A percentile compares a stretch with the other conserved stretches of the same genome.
Evolutionary conservation across 2,329 filamentous ascomycete species (phyloP).

Genomic region (Cercospora sp.): DNA sequence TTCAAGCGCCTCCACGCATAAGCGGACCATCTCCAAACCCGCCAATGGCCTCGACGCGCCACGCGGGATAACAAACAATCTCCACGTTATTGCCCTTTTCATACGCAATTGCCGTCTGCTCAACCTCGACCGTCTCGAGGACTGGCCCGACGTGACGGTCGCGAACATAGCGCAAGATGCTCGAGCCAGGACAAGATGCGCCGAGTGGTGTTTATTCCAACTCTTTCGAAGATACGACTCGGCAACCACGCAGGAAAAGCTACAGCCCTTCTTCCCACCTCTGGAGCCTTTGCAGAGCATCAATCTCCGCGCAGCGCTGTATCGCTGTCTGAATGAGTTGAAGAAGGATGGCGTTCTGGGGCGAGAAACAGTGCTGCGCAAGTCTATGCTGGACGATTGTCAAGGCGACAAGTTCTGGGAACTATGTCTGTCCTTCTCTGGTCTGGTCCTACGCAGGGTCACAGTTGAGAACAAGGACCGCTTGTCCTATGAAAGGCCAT

Average conservation of each 20-base stretch:
- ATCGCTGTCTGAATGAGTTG: constrained; percentile 75
- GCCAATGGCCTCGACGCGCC: constrained; percentile 2
- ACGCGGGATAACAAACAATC: constrained; percentile 4
- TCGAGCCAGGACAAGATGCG: constrained; percentile 75
- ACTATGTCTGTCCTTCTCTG: constrained; percentile 78
- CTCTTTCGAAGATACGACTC: constrained; percentile 83
- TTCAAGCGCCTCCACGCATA: constrained; percentile 17
- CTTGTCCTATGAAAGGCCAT: constrained; percentile 25
- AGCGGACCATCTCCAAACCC: constrained; percentile 23
- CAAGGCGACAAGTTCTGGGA: constrained; percentile 89
- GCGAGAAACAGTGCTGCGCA: constrained; percentile 76
- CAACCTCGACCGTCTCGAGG: constrained; percentile 70
- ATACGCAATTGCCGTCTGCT: constrained; percentile 81
- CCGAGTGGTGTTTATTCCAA: constrained; percentile 90
- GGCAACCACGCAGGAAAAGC: constrained; percentile 73
- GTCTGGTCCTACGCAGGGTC: constrained; percentile 71
- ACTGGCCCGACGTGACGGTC: constrained; percentile 76
- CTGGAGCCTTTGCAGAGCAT: constrained; percentile 86
- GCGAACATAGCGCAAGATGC: constrained; percentile 69
- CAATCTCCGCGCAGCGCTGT: constrained; percentile 81
- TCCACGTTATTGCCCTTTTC: constrained; percentile 61
- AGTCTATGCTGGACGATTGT: constrained; percentile 96
- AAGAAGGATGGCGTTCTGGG: constrained; percentile 86
- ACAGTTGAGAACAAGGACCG: constrained; percentile 51
- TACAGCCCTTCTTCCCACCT: constrained; percentile 87